Evolutionary conservation across 164 flowering plant species (phyloP).

Genomic region (Magnolia changhungtana): DNA sequence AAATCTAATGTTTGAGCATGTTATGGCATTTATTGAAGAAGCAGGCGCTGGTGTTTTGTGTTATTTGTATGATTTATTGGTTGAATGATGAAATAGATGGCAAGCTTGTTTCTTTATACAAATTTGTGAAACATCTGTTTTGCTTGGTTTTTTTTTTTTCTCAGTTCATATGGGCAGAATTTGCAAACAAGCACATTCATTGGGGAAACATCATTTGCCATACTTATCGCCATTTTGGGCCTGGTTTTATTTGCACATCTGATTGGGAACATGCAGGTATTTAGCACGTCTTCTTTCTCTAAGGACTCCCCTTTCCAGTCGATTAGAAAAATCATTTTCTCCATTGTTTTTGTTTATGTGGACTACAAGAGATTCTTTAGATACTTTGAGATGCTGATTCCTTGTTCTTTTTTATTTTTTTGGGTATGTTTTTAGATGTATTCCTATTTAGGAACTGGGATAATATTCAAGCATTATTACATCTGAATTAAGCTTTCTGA

Average conservation of each 20-base stretch:
- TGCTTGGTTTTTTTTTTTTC: not conserved
- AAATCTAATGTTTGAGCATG: not conserved
- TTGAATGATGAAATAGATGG: not conserved
- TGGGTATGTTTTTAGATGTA: too few relatives aligned
- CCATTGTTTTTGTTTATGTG: not conserved
- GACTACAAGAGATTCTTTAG: not conserved
- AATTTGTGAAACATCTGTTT: not conserved
- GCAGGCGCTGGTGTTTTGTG: not conserved
- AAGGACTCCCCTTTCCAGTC: not conserved
- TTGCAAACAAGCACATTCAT: slow-evolving; percentile 75
- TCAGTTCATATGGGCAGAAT: slow-evolving; percentile 92
- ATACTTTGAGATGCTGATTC: not conserved
- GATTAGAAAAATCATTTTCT: not conserved
- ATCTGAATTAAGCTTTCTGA: too few relatives aligned
- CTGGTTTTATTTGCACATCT: slow-evolving; percentile 90
- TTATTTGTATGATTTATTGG: not conserved
- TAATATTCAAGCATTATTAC: too few relatives aligned
- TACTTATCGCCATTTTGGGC: slow-evolving; percentile 83
- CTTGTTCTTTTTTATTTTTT: not conserved
- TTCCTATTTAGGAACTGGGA: too few relatives aligned
- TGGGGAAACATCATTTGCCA: slow-evolving; percentile 86
- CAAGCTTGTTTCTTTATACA: not conserved
- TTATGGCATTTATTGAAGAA: not conserved
- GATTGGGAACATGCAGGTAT: slow-evolving; percentile 98
- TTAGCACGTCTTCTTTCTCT: not conserved